Conservation (phyloP, 2,329 filamentous ascomycete species). For the Grosmannia huntii region DNA sequence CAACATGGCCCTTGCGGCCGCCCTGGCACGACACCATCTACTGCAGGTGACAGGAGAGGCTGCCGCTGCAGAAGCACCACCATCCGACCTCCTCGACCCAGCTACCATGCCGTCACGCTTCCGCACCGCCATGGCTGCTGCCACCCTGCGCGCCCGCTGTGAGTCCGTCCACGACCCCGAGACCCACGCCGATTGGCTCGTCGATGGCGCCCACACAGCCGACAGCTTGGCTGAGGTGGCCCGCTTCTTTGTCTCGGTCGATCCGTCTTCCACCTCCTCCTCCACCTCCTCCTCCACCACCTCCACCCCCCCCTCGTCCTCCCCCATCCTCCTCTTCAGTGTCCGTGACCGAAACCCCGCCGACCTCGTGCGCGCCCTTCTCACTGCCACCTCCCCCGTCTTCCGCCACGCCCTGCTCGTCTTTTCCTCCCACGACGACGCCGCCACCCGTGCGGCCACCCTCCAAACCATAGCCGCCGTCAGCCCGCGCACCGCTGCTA, state of each 20-base stretch:
- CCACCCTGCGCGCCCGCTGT: conserved; percentile 71
- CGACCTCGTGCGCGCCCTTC: conserved; percentile 37
- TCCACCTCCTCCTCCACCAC: no score
- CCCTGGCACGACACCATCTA: conserved; percentile 16
- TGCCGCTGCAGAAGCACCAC: neutral
- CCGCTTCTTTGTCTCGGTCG: conserved; percentile 62
- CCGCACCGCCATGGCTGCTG: conserved; percentile 56
- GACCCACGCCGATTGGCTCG: conserved; percentile 52
- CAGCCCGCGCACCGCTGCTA: conserved; percentile 9
- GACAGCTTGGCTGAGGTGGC: conserved; percentile 78
- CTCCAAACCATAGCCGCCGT: neutral
- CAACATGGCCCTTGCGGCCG: conserved; percentile 36
- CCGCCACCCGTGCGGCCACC: neutral
- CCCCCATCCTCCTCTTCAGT: conserved; percentile 68
- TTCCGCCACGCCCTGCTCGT: conserved; percentile 13
- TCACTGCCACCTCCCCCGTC: conserved; percentile 18
- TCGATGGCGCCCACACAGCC: conserved; percentile 86
- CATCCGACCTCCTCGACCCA: conserved; percentile 29
- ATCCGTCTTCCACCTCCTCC: conserved; percentile 15
- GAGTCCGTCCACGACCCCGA: conserved; percentile 44
- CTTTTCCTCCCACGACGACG: conserved; percentile 6
- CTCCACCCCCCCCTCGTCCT: neutral
- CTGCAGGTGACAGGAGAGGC: neutral
- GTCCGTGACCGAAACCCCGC: conserved; percentile 53
- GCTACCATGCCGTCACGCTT: neutral